phyloP scores from a whole-genome alignment of 352 stramenopile genomes.

The Phytophthora litchii region DNA sequence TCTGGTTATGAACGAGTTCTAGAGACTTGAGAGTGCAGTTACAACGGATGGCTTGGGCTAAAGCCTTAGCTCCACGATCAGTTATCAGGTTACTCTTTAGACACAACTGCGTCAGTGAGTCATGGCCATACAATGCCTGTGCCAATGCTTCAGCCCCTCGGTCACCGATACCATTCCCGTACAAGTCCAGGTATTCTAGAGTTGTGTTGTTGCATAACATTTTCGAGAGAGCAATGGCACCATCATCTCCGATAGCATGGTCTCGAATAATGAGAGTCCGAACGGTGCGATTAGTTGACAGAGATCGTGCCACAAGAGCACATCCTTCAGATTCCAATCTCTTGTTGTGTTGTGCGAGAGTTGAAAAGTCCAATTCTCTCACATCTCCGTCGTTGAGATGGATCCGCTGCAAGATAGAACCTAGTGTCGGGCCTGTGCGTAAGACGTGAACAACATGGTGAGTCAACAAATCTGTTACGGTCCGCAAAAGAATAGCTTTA shows the following conservation, averaged over 20 bases:
- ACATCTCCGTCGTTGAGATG: conserved; percentile 67
- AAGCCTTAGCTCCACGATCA: conserved; percentile 47
- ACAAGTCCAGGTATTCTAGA: conserved; percentile 70
- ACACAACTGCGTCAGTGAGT: conserved; percentile 61
- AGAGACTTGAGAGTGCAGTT: conserved; percentile 70
- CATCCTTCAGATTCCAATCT: conserved; percentile 56
- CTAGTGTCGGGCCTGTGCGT: conserved; percentile 56
- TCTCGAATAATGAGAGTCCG: conserved; percentile 68
- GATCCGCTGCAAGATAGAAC: conserved; percentile 55
- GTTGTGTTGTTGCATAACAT: conserved; percentile 78
- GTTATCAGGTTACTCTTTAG: conserved; percentile 71
- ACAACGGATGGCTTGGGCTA: conserved; percentile 67
- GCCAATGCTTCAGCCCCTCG: conserved; percentile 60
- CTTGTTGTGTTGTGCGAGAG: conserved; percentile 60
- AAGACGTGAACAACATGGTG: conserved; percentile 1
- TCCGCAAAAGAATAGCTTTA: background rate
- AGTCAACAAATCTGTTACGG: conserved; percentile 9
- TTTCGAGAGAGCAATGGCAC: conserved; percentile 64
- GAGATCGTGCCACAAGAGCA: conserved; percentile 63
- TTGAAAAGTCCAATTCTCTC: conserved; percentile 74
- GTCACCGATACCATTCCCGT: conserved; percentile 74
- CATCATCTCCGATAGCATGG: conserved; percentile 70
- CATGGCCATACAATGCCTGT: conserved; percentile 74
- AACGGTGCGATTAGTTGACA: conserved; percentile 68
- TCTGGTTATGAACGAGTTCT: conserved; percentile 64